These are phyloP conservation scores for Nectriaceae sp. DNA, from an alignment of 2,329 filamentous ascomycete genomes.

Conservation along the genomic window DNA sequence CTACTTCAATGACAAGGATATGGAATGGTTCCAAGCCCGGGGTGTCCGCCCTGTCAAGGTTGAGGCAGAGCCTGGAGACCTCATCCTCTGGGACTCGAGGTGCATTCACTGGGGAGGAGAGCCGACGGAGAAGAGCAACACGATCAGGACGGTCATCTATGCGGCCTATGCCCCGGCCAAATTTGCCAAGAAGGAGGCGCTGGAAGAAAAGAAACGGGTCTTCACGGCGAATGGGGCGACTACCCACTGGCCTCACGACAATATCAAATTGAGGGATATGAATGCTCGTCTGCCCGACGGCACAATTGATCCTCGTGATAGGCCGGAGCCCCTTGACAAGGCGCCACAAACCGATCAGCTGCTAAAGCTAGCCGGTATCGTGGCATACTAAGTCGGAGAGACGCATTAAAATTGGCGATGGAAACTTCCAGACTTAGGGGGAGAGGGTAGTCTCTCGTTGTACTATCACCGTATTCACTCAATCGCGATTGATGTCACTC, in stretches of 20 bases:
- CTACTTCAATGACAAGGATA: conserved; percentile 12
- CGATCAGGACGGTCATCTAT: conserved; percentile 23
- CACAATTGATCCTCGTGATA: conserved; percentile 20
- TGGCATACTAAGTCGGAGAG: conserved; percentile 23
- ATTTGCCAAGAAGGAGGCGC: conserved; percentile 21
- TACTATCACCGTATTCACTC: too few relatives aligned
- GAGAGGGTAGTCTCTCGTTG: too few relatives aligned
- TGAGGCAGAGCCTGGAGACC: conserved; percentile 35
- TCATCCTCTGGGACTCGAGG: conserved; percentile 37
- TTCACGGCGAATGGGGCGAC: conserved; percentile 29
- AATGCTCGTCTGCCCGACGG: conserved; percentile 21
- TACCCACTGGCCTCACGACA: conserved; percentile 36
- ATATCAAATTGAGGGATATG: conserved; percentile 15
- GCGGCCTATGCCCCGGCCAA: conserved; percentile 21
- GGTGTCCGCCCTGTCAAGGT: conserved; percentile 27
- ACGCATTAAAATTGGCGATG: too few relatives aligned
- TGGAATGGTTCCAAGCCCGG: conserved; percentile 17
- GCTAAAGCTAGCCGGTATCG: conserved; percentile 30
- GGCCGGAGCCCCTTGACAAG: conserved; percentile 23
- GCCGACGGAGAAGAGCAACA: conserved; percentile 11
- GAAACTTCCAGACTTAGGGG: too few relatives aligned
- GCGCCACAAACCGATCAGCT: conserved; percentile 27
- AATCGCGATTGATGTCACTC: too few relatives aligned
- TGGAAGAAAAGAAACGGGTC: conserved; percentile 24
- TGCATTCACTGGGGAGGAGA: conserved; percentile 18